Base-by-base conservation (phyloP, 2,329 filamentous ascomycete species). In the Allantophomopsis cytisporea region DNA sequence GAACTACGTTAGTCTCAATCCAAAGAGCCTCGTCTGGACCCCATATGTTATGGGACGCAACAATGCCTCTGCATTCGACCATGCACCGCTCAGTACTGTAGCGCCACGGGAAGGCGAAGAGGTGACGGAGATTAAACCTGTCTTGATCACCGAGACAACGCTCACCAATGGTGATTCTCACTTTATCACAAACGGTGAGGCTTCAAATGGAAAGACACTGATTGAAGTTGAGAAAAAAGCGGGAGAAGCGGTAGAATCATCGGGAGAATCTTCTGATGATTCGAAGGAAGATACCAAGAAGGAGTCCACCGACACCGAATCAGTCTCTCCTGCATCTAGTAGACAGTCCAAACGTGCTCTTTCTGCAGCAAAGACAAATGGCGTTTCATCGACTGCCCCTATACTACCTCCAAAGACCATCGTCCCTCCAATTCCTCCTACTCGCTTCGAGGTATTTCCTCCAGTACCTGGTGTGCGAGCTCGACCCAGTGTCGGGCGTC, bases 31-130 rank as follows among this genome's bases (percentile, higher is more conserved):
- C 18, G 81, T 88, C 10, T 98, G 91, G 91, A 95, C 88, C 12
- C 91, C 91, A 0, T 98, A 94, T 56, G 79, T 96, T 33, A 96
- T 95, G 87, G 89, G 91, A 18, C 77, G 86, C 45, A 81, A 75
- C 57, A 88, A 83, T 48, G 76, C 82, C 30, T 81, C 80, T 4
- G 83, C 85, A 51, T 89, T 91, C 50, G 86, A 94, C 54, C 73
- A 87, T 37, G 83, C 80, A 5, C 72, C 80, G 6, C 65, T 96
- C 41, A 88, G 85, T 47, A 83, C 89, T 1, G 84, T 96, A 39
- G 89, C 89, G 11, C 86, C 82, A 5, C 76, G 89, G 30, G 87
- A 93, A 44, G 87, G 86, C 16, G 76, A 81, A 6, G 73, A 47
- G 12, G 47, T 51, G 5, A 51, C 51, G 11, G 52, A 53, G 7